phyloP scores from a whole-genome alignment of 306 rosid species.

The Oemleria cerasiformis region DNA sequence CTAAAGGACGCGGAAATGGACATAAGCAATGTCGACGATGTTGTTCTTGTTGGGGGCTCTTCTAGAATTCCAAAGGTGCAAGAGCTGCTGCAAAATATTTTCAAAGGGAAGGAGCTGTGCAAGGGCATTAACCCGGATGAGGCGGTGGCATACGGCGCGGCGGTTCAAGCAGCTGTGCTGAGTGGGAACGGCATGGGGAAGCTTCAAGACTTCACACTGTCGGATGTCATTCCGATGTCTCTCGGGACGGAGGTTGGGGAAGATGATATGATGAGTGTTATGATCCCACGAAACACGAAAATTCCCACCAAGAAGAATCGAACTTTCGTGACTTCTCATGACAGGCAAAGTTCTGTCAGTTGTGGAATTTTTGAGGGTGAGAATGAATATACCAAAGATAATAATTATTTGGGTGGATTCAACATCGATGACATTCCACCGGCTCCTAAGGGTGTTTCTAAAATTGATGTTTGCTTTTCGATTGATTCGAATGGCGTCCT shows the following conservation, averaged over 20 bases:
- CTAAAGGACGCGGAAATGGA: not conserved
- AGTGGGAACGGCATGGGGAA: not conserved
- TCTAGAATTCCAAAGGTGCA: not conserved
- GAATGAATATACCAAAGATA: not conserved
- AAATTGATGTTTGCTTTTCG: not conserved
- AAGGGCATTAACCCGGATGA: not conserved
- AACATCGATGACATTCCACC: not conserved
- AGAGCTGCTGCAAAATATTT: not conserved
- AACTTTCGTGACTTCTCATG: not conserved
- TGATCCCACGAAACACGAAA: not conserved
- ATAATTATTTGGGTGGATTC: not conserved
- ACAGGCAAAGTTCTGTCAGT: not conserved
- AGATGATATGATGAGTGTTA: no score
- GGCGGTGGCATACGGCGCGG: not conserved
- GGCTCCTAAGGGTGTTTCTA: not conserved
- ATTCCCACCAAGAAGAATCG: not conserved
- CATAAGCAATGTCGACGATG: not conserved
- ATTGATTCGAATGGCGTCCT: not conserved
- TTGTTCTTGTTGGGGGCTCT: not conserved
- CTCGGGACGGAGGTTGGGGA: not conserved
- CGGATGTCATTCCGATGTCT: not conserved
- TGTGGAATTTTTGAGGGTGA: not conserved
- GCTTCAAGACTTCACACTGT: not conserved
- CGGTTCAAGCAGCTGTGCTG: not conserved
- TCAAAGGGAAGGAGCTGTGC: not conserved